Evolutionary conservation across 306 rosid species (phyloP).

Genomic region (Vicia villosa): DNA sequence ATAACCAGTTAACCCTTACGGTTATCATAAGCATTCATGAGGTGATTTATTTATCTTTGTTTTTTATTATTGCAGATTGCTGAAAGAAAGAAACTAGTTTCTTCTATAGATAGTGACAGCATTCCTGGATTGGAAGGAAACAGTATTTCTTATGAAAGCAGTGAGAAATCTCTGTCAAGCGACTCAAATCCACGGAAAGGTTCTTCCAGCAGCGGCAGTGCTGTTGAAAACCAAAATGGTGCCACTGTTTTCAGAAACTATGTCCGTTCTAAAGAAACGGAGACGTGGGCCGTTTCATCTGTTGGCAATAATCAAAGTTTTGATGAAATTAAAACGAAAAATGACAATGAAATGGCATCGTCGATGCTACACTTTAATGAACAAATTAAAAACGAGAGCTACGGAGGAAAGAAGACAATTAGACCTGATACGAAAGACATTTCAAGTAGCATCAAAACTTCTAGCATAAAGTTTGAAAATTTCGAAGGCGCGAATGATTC

Average conservation of each 20-base stretch:
- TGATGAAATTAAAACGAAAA: slow-evolving; percentile 41
- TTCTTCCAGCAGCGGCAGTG: slow-evolving; percentile 29
- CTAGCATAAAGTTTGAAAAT: slow-evolving; percentile 37
- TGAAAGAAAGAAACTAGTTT: slow-evolving; percentile 72
- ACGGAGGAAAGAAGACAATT: slow-evolving; percentile 25
- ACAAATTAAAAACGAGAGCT: slow-evolving; percentile 33
- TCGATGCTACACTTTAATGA: slow-evolving; percentile 32
- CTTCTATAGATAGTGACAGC: slow-evolving; percentile 55
- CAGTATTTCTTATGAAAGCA: slow-evolving; percentile 42
- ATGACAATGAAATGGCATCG: slow-evolving; percentile 39
- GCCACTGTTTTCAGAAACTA: slow-evolving; percentile 41
- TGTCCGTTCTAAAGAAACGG: slow-evolving; percentile 42
- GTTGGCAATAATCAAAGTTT: slow-evolving; percentile 34
- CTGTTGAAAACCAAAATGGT: slow-evolving; percentile 44
- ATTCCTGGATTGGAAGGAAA: slow-evolving; percentile 46
- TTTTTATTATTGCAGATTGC: slow-evolving; percentile 60
- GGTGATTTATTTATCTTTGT: slow-evolving; percentile 23
- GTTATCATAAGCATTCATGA: slow-evolving; percentile 6
- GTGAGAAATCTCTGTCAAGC: slow-evolving; percentile 36
- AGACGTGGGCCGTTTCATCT: slow-evolving; percentile 43
- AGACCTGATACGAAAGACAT: slow-evolving; percentile 43
- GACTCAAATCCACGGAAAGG: slow-evolving; percentile 35
- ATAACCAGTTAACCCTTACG: background rate
- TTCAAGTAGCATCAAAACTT: slow-evolving; percentile 25
- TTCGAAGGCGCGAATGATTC: slow-evolving; percentile 34